A percentile compares a stretch with the other conserved stretches of the same genome.
Evolutionary conservation across 2,329 filamentous ascomycete species (phyloP).

Genomic region (Exophiala oligosperma): DNA sequence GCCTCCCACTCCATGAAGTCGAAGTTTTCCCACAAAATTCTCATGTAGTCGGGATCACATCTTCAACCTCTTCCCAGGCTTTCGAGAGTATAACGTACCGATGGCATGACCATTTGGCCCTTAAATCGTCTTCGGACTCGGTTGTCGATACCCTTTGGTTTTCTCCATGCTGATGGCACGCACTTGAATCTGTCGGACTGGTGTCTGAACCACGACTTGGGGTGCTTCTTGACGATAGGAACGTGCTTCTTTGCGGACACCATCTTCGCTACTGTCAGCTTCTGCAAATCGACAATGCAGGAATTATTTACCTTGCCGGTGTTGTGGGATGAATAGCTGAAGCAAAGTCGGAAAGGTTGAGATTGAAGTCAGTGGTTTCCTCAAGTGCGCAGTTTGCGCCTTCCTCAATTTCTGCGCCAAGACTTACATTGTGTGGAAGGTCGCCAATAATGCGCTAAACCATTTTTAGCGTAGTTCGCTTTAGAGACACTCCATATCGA

Average conservation of each 20-base stretch:
- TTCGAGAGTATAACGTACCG: conserved; percentile 60
- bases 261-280: conserved; percentile 62
- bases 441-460: not conserved
- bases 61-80: not conserved
- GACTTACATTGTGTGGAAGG: conserved; percentile 9
- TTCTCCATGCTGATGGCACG: conserved; percentile 89
- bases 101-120: conserved; percentile 94
- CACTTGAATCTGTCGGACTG: conserved; percentile 97
- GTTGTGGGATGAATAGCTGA: conserved; percentile 42
- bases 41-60: too few species aligned
- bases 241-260: conserved; percentile 99
- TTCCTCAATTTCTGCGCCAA: conserved; percentile 13
- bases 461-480: not conserved
- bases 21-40: too few species aligned
- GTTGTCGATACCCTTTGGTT: conserved; percentile 99
- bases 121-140: conserved; percentile 96
- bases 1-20: not conserved
- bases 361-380: conserved; percentile 36
- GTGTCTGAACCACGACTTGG: conserved; percentile 93
- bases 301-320: conserved; percentile 44
- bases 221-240: conserved; percentile 99
- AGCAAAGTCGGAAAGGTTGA: conserved; percentile 40
- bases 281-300: not conserved
- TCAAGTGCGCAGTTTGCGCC: conserved; percentile 27
- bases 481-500: too few species aligned